Base-by-base conservation (phyloP, 2,329 filamentous ascomycete genomes). In the Aureobasidium sp. region DNA sequence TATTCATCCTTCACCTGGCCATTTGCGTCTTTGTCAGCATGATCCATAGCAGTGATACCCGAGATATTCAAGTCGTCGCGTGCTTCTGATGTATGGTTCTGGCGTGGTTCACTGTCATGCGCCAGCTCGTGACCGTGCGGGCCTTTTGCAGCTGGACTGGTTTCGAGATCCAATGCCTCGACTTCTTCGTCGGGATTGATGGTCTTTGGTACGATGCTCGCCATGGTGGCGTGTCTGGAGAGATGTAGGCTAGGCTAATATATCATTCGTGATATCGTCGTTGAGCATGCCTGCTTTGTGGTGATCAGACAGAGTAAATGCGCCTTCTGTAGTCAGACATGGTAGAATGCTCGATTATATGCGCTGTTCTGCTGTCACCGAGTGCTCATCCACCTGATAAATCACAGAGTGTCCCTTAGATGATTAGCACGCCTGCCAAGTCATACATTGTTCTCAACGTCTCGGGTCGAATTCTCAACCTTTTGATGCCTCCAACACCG, bases 31-130 rank as follows among this genome's bases (percentile, higher is more conserved):
- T 30, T 59, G 21, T 50, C 11, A 25, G 45, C 44, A 34, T 59
- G 57, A 42, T 59, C 36, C 27, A 50, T 6, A 10, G 45, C 27
- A 41, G 44, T 49, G 16, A 42, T 36, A 25, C 45, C 57, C 3
- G 44, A 34, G 7, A n/a, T 25, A 4, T 59, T 29, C 34, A 59
- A 48, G 25, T 10, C 30, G 39, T 48, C 54, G 27, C 41, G 21
- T 44, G 34, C 32, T 34, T 29, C 54, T 34, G 25, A 37, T 29
- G 21, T 25, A 8, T 59, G 32, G 10, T 3, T 21, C 9, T 44
- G 44, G 13, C 29, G 34, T 39, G 29, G 13, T 50, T 59, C 57
- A 47, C 34, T 59, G 45, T 59, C 57, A 59, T 59, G 57, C 55
- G 55, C 34, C 41, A 44, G 55, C 55, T 37, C 44, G 16, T 48